phyloP scores from a whole-genome alignment of 192 early-diverging fungal species.

The Entrophospora sp. region DNA sequence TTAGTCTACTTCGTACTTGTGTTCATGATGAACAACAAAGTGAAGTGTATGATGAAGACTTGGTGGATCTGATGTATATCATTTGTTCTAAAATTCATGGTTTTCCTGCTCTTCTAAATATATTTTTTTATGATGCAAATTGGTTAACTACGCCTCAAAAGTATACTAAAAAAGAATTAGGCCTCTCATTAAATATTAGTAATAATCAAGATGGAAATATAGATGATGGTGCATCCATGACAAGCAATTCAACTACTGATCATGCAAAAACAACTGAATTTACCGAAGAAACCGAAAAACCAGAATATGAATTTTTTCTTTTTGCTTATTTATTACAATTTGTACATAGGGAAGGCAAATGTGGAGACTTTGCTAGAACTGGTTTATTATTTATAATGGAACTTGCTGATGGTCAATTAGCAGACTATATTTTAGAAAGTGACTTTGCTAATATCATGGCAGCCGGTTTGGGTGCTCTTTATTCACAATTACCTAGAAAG shows the following conservation, averaged over 20 bases:
- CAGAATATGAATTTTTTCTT: conserved; percentile 72
- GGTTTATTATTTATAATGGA: conserved; percentile 80
- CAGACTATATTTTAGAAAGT: conserved; percentile 69
- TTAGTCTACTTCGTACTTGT: conserved; percentile 63
- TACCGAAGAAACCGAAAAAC: conserved; percentile 33
- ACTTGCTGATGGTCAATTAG: conserved; percentile 64
- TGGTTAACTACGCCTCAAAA: conserved; percentile 54
- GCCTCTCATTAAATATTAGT: conserved; percentile 2
- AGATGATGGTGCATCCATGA: conserved; percentile 6
- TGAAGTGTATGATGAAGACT: conserved; percentile 49
- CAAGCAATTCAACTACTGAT: conserved; percentile 20
- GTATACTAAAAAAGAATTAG: conserved; percentile 13
- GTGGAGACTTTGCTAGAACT: conserved; percentile 79
- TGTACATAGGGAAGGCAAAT: conserved; percentile 81
- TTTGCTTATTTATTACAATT: conserved; percentile 85
- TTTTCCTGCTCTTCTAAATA: conserved; percentile 58
- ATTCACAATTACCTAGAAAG: conserved; percentile 80
- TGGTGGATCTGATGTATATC: conserved; percentile 66
- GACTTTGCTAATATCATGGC: conserved; percentile 78
- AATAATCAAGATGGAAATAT: conserved; percentile 17
- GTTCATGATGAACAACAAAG: conserved; percentile 45
- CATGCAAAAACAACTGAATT: conserved; percentile 38
- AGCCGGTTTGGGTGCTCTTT: conserved; percentile 80
- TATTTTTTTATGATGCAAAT: conserved; percentile 66
- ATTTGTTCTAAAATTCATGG: conserved; percentile 76